Percentiles rank a stretch among this genome's conserved stretches.
Evolutionary conservation across 1,139 yeast species (phyloP).

Genomic region (Magnusiomyces sp.): DNA sequence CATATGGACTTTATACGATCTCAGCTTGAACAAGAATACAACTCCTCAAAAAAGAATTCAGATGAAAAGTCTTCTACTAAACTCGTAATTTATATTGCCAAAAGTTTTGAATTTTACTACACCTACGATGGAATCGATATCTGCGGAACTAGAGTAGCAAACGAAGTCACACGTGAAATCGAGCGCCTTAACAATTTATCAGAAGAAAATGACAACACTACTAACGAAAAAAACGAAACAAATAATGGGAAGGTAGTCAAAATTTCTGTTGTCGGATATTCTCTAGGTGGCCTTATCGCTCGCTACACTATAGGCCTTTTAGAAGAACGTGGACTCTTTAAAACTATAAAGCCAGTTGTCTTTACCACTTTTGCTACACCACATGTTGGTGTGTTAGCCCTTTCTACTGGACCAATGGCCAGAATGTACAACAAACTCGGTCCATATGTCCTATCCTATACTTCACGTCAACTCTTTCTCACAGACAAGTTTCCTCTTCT

Average conservation of each 20-base stretch:
- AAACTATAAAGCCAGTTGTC: constrained; percentile 30
- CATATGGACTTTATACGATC: constrained; percentile 50
- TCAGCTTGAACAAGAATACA: constrained; percentile 19
- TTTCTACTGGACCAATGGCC: constrained; percentile 43
- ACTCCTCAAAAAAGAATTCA: constrained; percentile 1
- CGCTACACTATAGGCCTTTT: constrained; percentile 71
- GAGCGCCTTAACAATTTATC: constrained; percentile 25
- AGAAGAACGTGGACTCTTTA: constrained; percentile 46
- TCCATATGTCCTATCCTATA: constrained; percentile 55
- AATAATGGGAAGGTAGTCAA: constrained; percentile 20
- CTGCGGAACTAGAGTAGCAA: constrained; percentile 68
- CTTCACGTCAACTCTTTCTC: constrained; percentile 67
- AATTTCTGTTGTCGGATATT: constrained; percentile 60
- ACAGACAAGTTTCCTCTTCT: constrained; percentile 36
- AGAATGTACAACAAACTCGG: constrained; percentile 50
- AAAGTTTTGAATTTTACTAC: constrained; percentile 54
- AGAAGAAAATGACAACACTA: constrained; percentile 3
- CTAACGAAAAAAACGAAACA: constrained; percentile 13
- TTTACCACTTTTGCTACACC: constrained; percentile 76
- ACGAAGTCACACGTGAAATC: constrained; percentile 51
- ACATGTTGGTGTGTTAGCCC: constrained; percentile 68
- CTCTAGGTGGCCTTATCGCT: constrained; percentile 73
- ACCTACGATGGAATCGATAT: constrained; percentile 85
- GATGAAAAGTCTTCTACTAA: constrained; percentile 9
- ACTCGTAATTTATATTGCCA: constrained; percentile 48